phyloP scores from a whole-genome alignment of 1,139 yeast species.

The Zygoascus meyerae region DNA sequence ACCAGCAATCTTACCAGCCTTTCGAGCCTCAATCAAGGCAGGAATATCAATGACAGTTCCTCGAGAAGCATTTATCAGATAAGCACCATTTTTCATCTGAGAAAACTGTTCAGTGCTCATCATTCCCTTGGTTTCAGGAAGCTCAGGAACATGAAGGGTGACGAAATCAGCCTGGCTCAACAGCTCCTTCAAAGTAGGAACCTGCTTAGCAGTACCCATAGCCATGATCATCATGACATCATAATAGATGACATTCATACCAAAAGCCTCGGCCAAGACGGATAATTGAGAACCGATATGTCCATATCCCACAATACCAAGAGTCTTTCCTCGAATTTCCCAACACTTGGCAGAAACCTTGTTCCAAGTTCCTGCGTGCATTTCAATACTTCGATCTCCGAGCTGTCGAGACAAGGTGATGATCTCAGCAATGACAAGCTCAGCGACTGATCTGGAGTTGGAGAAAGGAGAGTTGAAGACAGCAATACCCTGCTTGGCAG shows the following conservation, averaged over 20 bases:
- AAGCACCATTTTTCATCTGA: slow-evolving; percentile 95
- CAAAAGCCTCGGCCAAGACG: slow-evolving; percentile 95
- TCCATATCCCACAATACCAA: slow-evolving; percentile 96
- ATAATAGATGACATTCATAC: slow-evolving; percentile 93
- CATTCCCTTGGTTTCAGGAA: slow-evolving; percentile 86
- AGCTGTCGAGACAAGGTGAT: slow-evolving; percentile 92
- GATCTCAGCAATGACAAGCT: slow-evolving; percentile 91
- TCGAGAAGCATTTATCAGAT: slow-evolving; percentile 91
- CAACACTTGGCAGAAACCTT: slow-evolving; percentile 93
- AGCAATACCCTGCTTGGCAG: slow-evolving; percentile 90
- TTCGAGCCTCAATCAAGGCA: slow-evolving; percentile 85
- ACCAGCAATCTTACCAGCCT: slow-evolving; percentile 92
- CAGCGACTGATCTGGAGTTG: slow-evolving; percentile 98
- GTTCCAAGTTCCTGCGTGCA: slow-evolving; percentile 98
- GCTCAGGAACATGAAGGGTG: slow-evolving; percentile 91
- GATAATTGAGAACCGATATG: slow-evolving; percentile 97
- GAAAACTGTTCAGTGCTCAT: slow-evolving; percentile 87
- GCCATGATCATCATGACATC: slow-evolving; percentile 93
- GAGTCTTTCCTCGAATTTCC: slow-evolving; percentile 98
- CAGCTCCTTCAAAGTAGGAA: slow-evolving; percentile 74
- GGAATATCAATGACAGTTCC: slow-evolving; percentile 97
- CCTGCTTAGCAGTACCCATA: slow-evolving; percentile 95
- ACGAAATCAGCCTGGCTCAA: slow-evolving; percentile 80
- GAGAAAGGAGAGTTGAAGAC: slow-evolving; percentile 99
- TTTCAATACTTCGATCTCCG: slow-evolving; percentile 93